Conservation (phyloP, 2,329 filamentous ascomycete genomes). For the Thelonectria olida region DNA sequence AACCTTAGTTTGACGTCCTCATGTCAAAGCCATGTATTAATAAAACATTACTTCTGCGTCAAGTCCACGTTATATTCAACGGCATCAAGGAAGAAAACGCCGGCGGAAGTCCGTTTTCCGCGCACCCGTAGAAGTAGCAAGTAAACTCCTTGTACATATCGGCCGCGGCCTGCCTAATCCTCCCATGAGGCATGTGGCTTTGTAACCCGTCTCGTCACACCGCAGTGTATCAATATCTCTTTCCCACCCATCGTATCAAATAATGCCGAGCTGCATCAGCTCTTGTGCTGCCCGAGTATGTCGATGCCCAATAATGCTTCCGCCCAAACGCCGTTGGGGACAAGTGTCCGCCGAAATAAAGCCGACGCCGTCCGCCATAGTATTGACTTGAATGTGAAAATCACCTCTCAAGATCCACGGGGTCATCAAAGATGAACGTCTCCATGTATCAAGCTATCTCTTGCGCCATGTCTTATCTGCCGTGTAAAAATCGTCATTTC, state of each 20-base stretch:
- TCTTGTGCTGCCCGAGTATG: conserved; percentile 34
- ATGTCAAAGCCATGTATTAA: neutral
- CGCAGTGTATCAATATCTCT: conserved; percentile 30
- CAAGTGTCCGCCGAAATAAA: conserved; percentile 25
- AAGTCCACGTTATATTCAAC: conserved; percentile 37
- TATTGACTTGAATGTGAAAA: conserved; percentile 40
- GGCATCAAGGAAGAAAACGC: conserved; percentile 32
- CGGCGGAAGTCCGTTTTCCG: conserved; percentile 22
- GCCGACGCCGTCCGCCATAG: conserved; percentile 38
- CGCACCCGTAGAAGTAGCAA: conserved; percentile 24
- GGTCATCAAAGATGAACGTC: conserved; percentile 25
- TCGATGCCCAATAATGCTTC: conserved; percentile 32
- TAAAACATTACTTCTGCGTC: conserved; percentile 11
- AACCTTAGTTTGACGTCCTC: conserved; percentile 1
- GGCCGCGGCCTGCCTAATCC: conserved; percentile 26
- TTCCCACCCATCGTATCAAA: conserved; percentile 23
- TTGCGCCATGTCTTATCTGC: conserved; percentile 34
- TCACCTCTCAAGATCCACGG: conserved; percentile 31
- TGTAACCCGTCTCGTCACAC: conserved; percentile 26
- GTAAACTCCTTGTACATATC: conserved; percentile 35
- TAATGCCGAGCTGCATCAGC: conserved; percentile 32
- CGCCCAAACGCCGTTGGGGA: conserved; percentile 33
- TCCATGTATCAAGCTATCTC: conserved; percentile 30
- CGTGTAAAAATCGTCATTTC: conserved; percentile 33
- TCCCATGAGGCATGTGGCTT: conserved; percentile 27